Evolutionary conservation across 2,329 filamentous ascomycete genomes (phyloP), one percentile per base, ranked within the genome.

Genomic region (Eutypella sp.): DNA sequence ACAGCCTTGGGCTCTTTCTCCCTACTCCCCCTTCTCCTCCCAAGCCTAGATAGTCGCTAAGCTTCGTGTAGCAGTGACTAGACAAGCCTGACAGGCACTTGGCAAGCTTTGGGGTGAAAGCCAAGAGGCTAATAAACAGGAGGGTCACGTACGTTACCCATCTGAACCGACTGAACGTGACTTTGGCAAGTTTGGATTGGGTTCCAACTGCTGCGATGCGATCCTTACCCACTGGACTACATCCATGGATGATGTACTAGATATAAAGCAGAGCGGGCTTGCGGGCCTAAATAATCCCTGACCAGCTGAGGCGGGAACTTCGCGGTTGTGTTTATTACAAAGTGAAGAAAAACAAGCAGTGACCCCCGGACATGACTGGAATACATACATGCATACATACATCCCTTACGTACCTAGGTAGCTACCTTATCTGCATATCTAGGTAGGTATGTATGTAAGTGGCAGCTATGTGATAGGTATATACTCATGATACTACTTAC

Each of bases 111-210:
- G 31, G 3, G 18, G 18, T n/a, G 31, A 6, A n/a, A 39, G 36
- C 36, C 36, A 39, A 39, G 36, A 39, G 36, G 36, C 36, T 39
- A 39, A 39, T 33, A 33, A 33, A 4, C n/a, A 39, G 23, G 36
- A 24, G 20, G 20, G 36, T 24, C 36, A 22, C 23, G 36, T n/a
- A n/a, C n/a, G n/a, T n/a, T n/a, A n/a, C n/a, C n/a, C n/a, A n/a
- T n/a, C n/a, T n/a, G n/a, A n/a, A n/a, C n/a, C n/a, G n/a, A n/a
- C n/a, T n/a, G n/a, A n/a, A n/a, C n/a, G n/a, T n/a, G n/a, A n/a
- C n/a, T n/a, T n/a, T n/a, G n/a, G n/a, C n/a, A n/a, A n/a, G n/a
- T n/a, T n/a, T n/a, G 36, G 18, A 34, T 16, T 33, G 31, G 15
- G 16, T 16, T 8, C 31, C 31, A n/a, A n/a, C n/a, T n/a, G n/a